phyloP scores from a whole-genome alignment of 257 asterid species.

The Nicotiana obtusifolia region DNA sequence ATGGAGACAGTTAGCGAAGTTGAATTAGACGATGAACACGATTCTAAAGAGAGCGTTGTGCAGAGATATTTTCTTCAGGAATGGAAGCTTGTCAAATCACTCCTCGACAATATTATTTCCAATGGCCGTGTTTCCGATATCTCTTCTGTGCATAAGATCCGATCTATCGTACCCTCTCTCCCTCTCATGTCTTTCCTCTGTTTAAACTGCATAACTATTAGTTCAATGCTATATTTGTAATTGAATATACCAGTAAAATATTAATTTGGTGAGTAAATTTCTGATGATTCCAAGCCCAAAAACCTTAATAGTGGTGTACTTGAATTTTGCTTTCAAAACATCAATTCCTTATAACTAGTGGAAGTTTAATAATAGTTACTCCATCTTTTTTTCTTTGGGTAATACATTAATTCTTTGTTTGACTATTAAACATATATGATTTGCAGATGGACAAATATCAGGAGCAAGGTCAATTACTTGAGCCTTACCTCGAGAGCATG shows the following conservation, averaged over 20 bases:
- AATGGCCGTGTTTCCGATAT: conserved; percentile 60
- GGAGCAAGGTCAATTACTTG: conserved; percentile 91
- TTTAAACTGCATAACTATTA: not conserved
- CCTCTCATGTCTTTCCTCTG: not conserved
- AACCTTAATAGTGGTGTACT: not conserved
- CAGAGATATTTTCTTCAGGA: conserved; percentile 86
- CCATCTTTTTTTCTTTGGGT: not conserved
- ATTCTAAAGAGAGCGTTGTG: conserved; percentile 63
- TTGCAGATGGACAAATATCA: conserved; percentile 94
- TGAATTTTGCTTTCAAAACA: not conserved
- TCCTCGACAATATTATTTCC: conserved; percentile 65
- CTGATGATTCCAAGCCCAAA: not conserved
- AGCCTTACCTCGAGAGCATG: conserved; percentile 89
- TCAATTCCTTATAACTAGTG: not conserved
- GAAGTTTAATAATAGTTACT: not conserved
- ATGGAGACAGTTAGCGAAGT: conserved; percentile 14
- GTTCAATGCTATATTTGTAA: not conserved
- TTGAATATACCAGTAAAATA: not conserved
- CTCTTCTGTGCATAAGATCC: conserved; percentile 66
- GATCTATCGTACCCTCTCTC: conserved; percentile 65
- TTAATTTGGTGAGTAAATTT: not conserved
- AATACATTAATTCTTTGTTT: not conserved
- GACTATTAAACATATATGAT: not conserved
- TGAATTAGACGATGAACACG: conserved; percentile 74
- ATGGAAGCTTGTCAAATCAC: conserved; percentile 82